Evolutionary conservation across 768 basidiomycete species (phyloP).

Genomic region (Hemileccinum impolitum): DNA sequence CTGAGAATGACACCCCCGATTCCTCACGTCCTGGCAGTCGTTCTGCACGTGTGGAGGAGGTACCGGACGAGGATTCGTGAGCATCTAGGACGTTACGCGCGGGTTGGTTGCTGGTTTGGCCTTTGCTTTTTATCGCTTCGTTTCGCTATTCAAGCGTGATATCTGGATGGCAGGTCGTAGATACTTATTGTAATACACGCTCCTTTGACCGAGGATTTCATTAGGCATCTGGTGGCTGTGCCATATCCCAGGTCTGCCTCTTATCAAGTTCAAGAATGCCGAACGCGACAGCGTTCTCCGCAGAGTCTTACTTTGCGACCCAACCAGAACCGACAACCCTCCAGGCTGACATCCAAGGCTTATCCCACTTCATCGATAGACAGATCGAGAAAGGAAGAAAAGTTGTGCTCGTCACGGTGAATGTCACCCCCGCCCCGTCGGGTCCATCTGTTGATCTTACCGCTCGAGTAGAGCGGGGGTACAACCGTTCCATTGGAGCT

Average conservation of each 20-base stretch:
- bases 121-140: too few relatives aligned
- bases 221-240: slow-evolving; percentile 12
- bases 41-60: slow-evolving; percentile 43
- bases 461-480: slow-evolving; percentile 76
- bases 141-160: too few relatives aligned
- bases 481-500: slow-evolving; percentile 97
- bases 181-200: too few relatives aligned
- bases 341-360: slow-evolving; percentile 58
- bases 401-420: slow-evolving; percentile 92
- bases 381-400: slow-evolving; percentile 64
- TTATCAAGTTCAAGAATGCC: slow-evolving; percentile 14
- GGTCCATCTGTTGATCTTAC: slow-evolving; percentile 10
- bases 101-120: neutral
- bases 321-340: slow-evolving; percentile 77
- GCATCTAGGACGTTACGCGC: neutral
- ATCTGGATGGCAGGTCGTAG: too few relatives aligned
- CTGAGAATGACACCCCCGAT: slow-evolving; percentile 29
- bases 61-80: slow-evolving; percentile 40
- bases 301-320: slow-evolving; percentile 86
- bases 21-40: slow-evolving; percentile 34
- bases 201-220: too few relatives aligned
- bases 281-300: slow-evolving; percentile 54
- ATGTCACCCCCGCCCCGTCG: slow-evolving; percentile 26
- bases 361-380: slow-evolving; percentile 64
- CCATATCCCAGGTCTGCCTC: too few relatives aligned